These are phyloP conservation scores for Phylloporus sp. DNA, from an alignment of 768 basidiomycete species.

Conservation along the genomic window DNA sequence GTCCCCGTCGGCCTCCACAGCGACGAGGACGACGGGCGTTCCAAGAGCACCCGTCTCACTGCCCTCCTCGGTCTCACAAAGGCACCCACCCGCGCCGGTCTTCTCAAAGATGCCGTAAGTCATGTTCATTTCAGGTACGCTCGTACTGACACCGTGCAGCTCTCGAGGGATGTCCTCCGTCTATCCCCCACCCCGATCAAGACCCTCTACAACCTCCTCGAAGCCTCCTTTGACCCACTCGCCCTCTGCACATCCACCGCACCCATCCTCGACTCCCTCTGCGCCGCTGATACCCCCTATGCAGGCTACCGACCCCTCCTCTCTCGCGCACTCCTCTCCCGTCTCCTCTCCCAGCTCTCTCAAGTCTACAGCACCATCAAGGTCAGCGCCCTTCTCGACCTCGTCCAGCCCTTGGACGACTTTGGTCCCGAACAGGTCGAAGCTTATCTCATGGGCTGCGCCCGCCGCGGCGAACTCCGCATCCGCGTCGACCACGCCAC, in stretches of 20 bases:
- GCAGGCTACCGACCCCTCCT: constrained; percentile 85
- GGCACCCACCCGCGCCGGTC: constrained; percentile 80
- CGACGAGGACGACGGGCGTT: constrained; percentile 49
- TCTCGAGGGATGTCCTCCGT: constrained; percentile 77
- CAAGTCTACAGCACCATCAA: constrained; percentile 89
- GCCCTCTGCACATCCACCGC: constrained; percentile 74
- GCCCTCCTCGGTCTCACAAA: constrained; percentile 78
- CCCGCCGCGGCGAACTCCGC: constrained; percentile 77
- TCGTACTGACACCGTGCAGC: constrained; percentile 38
- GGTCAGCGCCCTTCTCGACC: constrained; percentile 67
- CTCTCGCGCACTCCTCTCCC: constrained; percentile 85
- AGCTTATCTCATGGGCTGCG: constrained; percentile 90
- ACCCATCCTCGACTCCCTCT: constrained; percentile 66
- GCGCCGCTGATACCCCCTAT: constrained; percentile 43
- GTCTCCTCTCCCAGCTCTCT: constrained; percentile 84
- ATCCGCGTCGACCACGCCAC: constrained; percentile 87
- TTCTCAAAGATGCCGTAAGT: constrained; percentile 84
- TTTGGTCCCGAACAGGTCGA: constrained; percentile 70
- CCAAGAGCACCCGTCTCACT: constrained; percentile 73
- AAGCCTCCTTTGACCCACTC: constrained; percentile 90
- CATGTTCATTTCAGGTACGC: background rate
- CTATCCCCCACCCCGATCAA: constrained; percentile 71
- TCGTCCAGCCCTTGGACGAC: constrained; percentile 70
- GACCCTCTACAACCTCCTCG: constrained; percentile 80
- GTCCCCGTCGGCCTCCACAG: constrained; percentile 75